Percentiles rank a stretch among this genome's conserved stretches.
phyloP scores from a whole-genome alignment of 495 filamentous ascomycete genomes.

The Aspergillus incahuasiensis region DNA sequence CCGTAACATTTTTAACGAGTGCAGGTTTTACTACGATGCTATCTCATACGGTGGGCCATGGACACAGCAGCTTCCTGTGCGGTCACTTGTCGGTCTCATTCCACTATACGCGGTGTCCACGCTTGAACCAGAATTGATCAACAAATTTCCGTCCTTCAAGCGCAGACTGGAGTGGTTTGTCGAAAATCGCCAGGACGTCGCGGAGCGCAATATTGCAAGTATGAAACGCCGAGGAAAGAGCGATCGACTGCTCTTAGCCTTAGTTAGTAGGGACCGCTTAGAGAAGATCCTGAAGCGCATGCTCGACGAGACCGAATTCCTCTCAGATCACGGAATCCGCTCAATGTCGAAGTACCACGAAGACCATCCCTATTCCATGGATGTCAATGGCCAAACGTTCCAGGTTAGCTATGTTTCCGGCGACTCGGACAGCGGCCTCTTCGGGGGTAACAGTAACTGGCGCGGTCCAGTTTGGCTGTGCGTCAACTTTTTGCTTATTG shows the following conservation, averaged over 20 bases:
- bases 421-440: slow-evolving; percentile 88
- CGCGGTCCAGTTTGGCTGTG: slow-evolving; percentile 90
- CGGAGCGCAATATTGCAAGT: slow-evolving; percentile 86
- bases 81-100: slow-evolving; percentile 89
- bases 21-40: slow-evolving; percentile 91
- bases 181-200: slow-evolving; percentile 75
- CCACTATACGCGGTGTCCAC: slow-evolving; percentile 89
- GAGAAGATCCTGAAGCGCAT: slow-evolving; percentile 82
- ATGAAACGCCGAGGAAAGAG: slow-evolving; percentile 86
- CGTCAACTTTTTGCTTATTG: slow-evolving; percentile 91
- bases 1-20: background rate
- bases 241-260: slow-evolving; percentile 74
- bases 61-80: slow-evolving; percentile 85
- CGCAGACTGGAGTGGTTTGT: slow-evolving; percentile 90
- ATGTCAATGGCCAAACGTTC: slow-evolving; percentile 88
- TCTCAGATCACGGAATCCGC: slow-evolving; percentile 84
- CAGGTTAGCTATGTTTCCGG: slow-evolving; percentile 86
- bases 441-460: slow-evolving; percentile 98
- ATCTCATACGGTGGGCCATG: slow-evolving; percentile 92
- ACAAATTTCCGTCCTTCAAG: slow-evolving; percentile 91
- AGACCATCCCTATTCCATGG: slow-evolving; percentile 87
- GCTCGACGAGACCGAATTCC: slow-evolving; percentile 91
- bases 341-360: slow-evolving; percentile 93
- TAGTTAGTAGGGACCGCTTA: slow-evolving; percentile 85
- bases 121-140: slow-evolving; percentile 87